Evolutionary conservation across 768 basidiomycete genomes (phyloP), one percentile per base, ranked within the genome.

Genomic region (Grammothele lineata): DNA sequence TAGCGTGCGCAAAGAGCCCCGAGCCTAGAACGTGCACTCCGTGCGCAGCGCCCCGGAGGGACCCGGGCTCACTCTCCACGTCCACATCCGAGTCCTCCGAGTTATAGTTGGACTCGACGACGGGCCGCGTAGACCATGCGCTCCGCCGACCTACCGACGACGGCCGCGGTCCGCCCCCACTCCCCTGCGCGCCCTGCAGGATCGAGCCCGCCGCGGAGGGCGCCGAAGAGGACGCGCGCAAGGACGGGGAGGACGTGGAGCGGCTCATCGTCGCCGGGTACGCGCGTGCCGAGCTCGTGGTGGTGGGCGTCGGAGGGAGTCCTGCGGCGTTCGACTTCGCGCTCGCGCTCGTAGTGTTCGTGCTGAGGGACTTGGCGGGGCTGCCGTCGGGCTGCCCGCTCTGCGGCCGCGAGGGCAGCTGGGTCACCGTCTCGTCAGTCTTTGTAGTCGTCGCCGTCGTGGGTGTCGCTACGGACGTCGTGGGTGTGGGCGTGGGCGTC

Each of bases 31-130:
- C 27, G 27, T 30, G 27, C 27, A 30, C 27, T 72, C n/a, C 73
- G 33, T 70, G 72, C 8, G n/a, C 70, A 66, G 47, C 73, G 50
- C 33, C 30, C 36, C 26, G 44, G 53, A 34, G n/a, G n/a, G 18
- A 37, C 42, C 35, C 37, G 45, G 9, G 35, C 9, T 36, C 35
- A 14, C 27, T 30, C 48, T 49, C 27, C n/a, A n/a, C n/a, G n/a
- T 43, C 53, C n/a, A 35, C 37, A 34, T 54, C 49, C 38, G 53
- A 50, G 33, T 50, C 53, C 34, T 54, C 53, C 37, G 45, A 47
- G 32, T 36, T 32, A 19, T 43, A 37, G 12, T 35, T 42, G n/a
- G 46, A 48, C 18, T 53, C 51, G 18, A 33, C 33, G 0, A 43
- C 39, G 22, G 38, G 40, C n/a, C 32, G 23, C 9, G 46, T 18